Evolutionary conservation across 2,329 filamentous ascomycete genomes (phyloP), one percentile per base, ranked within the genome.

Genomic region (Septoria petroselini): DNA sequence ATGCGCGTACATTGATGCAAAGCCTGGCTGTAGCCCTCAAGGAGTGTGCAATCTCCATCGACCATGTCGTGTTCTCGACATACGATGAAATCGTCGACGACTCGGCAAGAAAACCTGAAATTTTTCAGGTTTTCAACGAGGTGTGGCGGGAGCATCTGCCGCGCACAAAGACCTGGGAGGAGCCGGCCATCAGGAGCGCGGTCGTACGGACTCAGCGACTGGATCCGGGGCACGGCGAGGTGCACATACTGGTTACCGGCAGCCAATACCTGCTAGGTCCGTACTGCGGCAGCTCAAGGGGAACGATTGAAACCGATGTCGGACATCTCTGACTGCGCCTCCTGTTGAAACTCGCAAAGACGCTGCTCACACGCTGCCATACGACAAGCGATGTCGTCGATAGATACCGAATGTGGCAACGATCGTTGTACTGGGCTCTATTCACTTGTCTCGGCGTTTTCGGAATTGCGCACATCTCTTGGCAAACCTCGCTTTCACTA

Each of bases 1-100:
- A 62, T 33, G 34, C 58, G 8, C 47, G 37, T 9, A 48, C 43
- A 4, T 27, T 63, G 17, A 30, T 63, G 7, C 11, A 41, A 17
- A 52, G n/a, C 7, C 52, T 63, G 15, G 57, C 47, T 12, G 27
- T 9, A 7, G 48, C 58, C 15, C 41, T 63, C 9, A 41, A 47
- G 23, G 48, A 52, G 12, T 51, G 42, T 7, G 19, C 45, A 5
- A 25, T 25, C 21, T 11, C 8, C 12, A 41, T 63, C 7, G 27
- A 52, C 4, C 58, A 63, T 52, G 59, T 62, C 15, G 55, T 63
- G 29, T 58, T 63, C 53, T 62, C 52, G 23, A 62, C 57, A 11
- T 62, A 61, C 39, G 53, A 52, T 30, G 58, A 59, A 38, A 14
- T 18, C 41, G 14, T 17, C 6, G 37, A 41, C 4, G 33, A 50